These are phyloP conservation scores for Penicillium maclennaniae DNA, from an alignment of 495 filamentous ascomycete genomes.

Conservation along the genomic window DNA sequence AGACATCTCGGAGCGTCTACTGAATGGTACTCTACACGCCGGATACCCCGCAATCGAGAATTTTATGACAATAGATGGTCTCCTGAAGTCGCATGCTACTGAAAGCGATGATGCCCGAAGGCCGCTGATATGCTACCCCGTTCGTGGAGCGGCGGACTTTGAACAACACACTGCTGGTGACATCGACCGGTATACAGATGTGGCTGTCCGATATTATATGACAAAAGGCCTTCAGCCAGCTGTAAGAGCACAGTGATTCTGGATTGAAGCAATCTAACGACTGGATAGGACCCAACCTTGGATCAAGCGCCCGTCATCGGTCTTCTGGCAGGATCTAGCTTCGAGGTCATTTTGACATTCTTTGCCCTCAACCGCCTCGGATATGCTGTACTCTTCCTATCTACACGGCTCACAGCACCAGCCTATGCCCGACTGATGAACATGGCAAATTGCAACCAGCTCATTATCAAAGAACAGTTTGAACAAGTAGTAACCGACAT, in stretches of 20 bases:
- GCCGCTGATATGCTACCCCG: slow-evolving; percentile 25
- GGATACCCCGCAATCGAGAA: slow-evolving; percentile 19
- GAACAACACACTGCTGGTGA: slow-evolving; percentile 26
- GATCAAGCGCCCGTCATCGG: slow-evolving; percentile 40
- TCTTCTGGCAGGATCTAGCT: slow-evolving; percentile 48
- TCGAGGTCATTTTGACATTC: slow-evolving; percentile 52
- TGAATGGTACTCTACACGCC: slow-evolving; percentile 27
- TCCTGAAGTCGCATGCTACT: slow-evolving; percentile 23
- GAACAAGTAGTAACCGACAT: slow-evolving; percentile 21
- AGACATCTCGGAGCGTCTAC: slow-evolving; percentile 22
- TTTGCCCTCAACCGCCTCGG: slow-evolving; percentile 55
- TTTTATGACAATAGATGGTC: slow-evolving; percentile 24
- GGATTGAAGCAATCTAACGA: neutral
- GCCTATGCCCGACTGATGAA: slow-evolving; percentile 49
- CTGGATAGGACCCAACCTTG: slow-evolving; percentile 12
- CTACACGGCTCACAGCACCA: slow-evolving; percentile 48
- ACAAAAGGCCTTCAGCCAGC: slow-evolving; percentile 19
- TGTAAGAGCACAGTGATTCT: slow-evolving; percentile 1
- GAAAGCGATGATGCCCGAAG: slow-evolving; percentile 14
- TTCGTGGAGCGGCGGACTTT: slow-evolving; percentile 19
- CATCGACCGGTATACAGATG: slow-evolving; percentile 25
- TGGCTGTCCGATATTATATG: slow-evolving; percentile 23
- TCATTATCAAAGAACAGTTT: slow-evolving; percentile 26
- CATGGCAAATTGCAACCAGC: slow-evolving; percentile 38
- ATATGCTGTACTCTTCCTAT: slow-evolving; percentile 52